A percentile compares a stretch with the other conserved stretches of the same genome.
Evolutionary conservation across 2,329 filamentous ascomycete species (phyloP).

Genomic region (Annulohypoxylon truncatum): DNA sequence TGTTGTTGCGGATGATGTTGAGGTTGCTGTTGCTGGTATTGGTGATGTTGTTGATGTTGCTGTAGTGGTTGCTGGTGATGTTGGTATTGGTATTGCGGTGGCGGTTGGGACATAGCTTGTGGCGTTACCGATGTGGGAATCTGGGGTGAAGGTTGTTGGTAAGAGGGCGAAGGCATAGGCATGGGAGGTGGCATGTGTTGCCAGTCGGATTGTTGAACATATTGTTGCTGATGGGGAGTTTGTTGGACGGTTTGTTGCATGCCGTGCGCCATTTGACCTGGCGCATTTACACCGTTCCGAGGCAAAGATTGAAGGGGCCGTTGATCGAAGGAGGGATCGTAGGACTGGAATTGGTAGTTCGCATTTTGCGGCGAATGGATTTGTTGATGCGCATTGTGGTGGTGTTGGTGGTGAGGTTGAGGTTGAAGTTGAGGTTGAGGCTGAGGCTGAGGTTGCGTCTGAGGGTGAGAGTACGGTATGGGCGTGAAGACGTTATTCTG

Average conservation of each 20-base stretch:
- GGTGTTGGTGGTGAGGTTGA: constrained; percentile 45
- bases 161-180: constrained; percentile 60
- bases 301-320: constrained; percentile 41
- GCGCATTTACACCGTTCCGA: constrained; percentile 38
- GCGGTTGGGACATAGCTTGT: constrained; percentile 22
- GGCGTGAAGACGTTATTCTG: constrained; percentile 39
- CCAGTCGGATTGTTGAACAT: constrained; percentile 49
- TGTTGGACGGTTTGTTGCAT: constrained; percentile 53
- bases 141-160: constrained; percentile 26
- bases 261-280: constrained; percentile 44
- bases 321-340: constrained; percentile 49
- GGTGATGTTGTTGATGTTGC: constrained; percentile 9
- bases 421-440: constrained; percentile 44
- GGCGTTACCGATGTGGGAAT: constrained; percentile 11
- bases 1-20: constrained; percentile 33
- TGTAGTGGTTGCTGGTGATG: constrained; percentile 37
- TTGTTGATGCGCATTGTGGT: constrained; percentile 42
- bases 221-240: constrained; percentile 51
- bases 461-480: constrained; percentile 38
- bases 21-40: constrained; percentile 24
- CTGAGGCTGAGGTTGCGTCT: constrained; percentile 36
- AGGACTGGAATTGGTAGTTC: constrained; percentile 47
- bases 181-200: constrained; percentile 47
- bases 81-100: constrained; percentile 34
- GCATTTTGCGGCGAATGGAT: constrained; percentile 44